Base-by-base conservation (phyloP, 2,329 filamentous ascomycete species). In the Verticillium nonalfalfae region DNA sequence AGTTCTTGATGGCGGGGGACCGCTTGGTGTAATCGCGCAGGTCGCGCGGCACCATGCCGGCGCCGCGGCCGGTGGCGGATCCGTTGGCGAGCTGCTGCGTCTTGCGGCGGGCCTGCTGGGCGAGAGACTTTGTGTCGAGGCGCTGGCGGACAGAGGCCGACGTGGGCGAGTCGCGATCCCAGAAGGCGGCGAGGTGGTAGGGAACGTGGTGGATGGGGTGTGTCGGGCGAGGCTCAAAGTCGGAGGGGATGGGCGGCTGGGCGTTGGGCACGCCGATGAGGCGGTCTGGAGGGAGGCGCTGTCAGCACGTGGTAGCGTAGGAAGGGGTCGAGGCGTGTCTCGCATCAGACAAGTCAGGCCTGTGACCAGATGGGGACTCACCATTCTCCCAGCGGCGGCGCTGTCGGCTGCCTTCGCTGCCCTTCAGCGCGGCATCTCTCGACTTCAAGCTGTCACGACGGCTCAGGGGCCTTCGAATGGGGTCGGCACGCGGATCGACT, bases 371-470 rank as follows among this genome's bases (percentile, higher is more conserved):
- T 3, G 26, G 26, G 26, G 2, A 13, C 54, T n/a, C 38, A 96
- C 92, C 91, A 75, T 98, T 99, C 79, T 99, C 95, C 93, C 93
- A 98, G 61, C 94, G 84, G 68, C 94, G 88, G 58, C 94, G 83
- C 69, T 94, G 88, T 39, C 94, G 85, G 68, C 87, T 94, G 38
- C 94, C 94, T 74, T 97, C 93, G 68, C 96, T 96, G 61, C 94
- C 94, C 78, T 93, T 96, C 36, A 95, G 80, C 59, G 96, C 72
- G 2, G 87, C 85, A 66, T 97, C 92, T 18, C 93, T 87, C 59
- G 84, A 77, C 60, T 77, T 76, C 73, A 81, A 74, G 67, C 81
- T 85, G 64, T 86, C 90, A 72, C 81, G 74, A 36, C 76, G 74
- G 18, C 81, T 81, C 0, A 71, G 78, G 60, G 76, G 82, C 60